Evolutionary conservation across 75 land plant genomes (phyloP).

Genomic region (Picea glauca): DNA sequence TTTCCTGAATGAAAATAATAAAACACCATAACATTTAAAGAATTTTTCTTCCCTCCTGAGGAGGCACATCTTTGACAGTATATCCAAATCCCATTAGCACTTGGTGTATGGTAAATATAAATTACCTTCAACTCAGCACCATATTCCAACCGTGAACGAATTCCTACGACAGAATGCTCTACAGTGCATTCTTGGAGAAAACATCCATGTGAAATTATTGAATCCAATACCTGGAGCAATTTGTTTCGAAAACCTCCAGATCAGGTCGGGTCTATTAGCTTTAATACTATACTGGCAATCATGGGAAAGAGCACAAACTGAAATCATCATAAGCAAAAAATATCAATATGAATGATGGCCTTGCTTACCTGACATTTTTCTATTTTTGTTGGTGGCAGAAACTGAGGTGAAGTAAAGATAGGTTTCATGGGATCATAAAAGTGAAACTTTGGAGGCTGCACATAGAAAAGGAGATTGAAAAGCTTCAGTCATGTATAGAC

Average conservation of each 20-base stretch:
- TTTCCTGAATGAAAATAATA: constrained; percentile 44
- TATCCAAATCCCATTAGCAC: background rate
- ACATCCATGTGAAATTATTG: constrained; percentile 96
- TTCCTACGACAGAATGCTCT: constrained; percentile 81
- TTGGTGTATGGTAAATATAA: background rate
- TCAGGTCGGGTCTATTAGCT: background rate
- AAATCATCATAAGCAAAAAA: constrained; percentile 3
- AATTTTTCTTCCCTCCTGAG: background rate
- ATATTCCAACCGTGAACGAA: constrained; percentile 75
- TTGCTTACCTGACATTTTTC: constrained; percentile 82
- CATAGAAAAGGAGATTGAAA: background rate
- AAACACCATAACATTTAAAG: background rate
- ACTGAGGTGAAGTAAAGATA: constrained; percentile 91
- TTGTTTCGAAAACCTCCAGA: background rate
- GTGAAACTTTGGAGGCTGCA: constrained; percentile 86
- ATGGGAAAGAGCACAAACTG: background rate
- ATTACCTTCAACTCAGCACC: constrained; percentile 73
- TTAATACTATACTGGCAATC: background rate
- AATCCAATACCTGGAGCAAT: constrained; percentile 65
- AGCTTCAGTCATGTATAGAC: background rate
- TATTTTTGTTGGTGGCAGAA: constrained; percentile 92
- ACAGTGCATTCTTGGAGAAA: constrained; percentile 68
- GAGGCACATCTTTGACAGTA: background rate
- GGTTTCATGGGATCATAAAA: constrained; percentile 92
- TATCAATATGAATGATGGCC: background rate